Evolutionary conservation across 2,329 filamentous ascomycete species (phyloP).

Genomic region (Hypoxylon rubiginosum): DNA sequence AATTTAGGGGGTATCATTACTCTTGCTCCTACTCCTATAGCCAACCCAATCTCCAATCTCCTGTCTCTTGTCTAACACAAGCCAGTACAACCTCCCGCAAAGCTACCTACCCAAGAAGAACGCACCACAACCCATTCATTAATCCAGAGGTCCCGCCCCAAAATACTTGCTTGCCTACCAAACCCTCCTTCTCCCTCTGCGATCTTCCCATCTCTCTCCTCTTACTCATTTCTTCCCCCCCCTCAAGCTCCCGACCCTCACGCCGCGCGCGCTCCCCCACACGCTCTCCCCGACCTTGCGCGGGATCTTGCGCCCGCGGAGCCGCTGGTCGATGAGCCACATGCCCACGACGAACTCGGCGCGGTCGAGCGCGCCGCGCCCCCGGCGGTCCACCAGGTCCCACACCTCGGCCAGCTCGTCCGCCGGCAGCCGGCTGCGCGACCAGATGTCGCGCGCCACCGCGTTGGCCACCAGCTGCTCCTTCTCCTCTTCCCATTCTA

Average conservation of each 20-base stretch:
- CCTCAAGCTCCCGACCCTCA: conserved; percentile 52
- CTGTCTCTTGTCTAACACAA: neutral
- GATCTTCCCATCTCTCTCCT: neutral
- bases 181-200: neutral
- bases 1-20: conserved; percentile 31
- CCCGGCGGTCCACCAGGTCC: conserved; percentile 75
- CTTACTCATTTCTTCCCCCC: conserved; percentile 8
- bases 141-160: neutral
- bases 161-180: neutral
- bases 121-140: neutral
- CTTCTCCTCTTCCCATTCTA: conserved; percentile 39
- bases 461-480: conserved; percentile 73
- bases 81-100: too few relatives aligned
- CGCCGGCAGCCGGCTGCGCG: conserved; percentile 73
- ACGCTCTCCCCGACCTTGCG: conserved; percentile 78
- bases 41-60: neutral
- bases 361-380: conserved; percentile 69
- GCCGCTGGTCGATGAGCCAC: conserved; percentile 84
- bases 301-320: conserved; percentile 84
- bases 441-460: conserved; percentile 82
- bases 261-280: conserved; percentile 75
- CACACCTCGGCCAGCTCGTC: conserved; percentile 82
- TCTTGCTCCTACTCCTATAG: neutral
- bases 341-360: conserved; percentile 86
- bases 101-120: neutral